Evolutionary conservation across 768 basidiomycete genomes (phyloP), one percentile per base, ranked within the genome.

Genomic region (Leccinum barrowsii): DNA sequence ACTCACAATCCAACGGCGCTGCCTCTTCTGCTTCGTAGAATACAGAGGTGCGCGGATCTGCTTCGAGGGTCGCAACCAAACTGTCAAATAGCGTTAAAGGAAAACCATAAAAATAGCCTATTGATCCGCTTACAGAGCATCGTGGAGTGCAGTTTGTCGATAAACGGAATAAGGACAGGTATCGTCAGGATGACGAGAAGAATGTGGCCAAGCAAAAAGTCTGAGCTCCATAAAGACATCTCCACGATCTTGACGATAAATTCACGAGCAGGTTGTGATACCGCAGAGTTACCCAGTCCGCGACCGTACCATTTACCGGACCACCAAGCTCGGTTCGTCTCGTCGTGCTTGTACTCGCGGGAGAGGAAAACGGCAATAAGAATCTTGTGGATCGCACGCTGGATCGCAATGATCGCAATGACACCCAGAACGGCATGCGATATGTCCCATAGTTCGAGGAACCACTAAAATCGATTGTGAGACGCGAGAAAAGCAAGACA

Each of bases 291-390:
- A 13, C 96, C 96, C 19, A 99, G 80, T 28, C 93, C 92, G 58
- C 94, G 83, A 50, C 95, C 94, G 70, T 95, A 95, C 97, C 97
- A 98, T 78, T 90, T 89, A 61, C 94, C 95, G 17, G 95, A 94
- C 97, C 97, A 99, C 96, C 96, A 98, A 2, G 95, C 95, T 60
- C 92, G 83, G 77, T 98, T 98, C 26, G 92, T 95, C 78, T 98
- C 94, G 70, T 99, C 97, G 70, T 97, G 93, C 77, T 98, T 98
- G 81, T 89, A 96, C 75, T 99, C 97, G 68, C 97, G 89, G 24
- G 94, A 92, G 49, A 98, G 82, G 82, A 95, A 93, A 49, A 94
- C 89, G 5, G 94, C 83, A 61, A 98, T 98, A 55, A 97, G 80
- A 61, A 96, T 85, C 79, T 98, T 98, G 77, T 93, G 90, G 65